Conservation (phyloP, 257 asterid species). For the Verbena officinalis region DNA sequence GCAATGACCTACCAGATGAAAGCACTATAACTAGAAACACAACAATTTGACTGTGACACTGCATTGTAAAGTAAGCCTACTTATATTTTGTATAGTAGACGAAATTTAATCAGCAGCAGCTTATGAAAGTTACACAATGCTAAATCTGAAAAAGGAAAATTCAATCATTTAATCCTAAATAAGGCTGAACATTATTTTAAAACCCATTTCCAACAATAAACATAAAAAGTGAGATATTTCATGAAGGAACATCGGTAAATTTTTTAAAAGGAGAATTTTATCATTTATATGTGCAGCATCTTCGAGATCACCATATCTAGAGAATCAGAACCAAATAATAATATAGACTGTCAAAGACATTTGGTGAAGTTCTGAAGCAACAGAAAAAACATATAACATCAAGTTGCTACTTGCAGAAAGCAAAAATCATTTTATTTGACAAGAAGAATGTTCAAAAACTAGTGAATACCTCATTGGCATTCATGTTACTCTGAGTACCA, state of each 20-base stretch:
- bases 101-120: constrained; percentile 16
- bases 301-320: constrained; percentile 8
- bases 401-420: not conserved
- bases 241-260: not conserved
- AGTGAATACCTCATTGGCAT: constrained; percentile 87
- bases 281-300: constrained; percentile 7
- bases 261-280: constrained; percentile 2
- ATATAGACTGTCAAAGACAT: not conserved
- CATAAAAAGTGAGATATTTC: too few relatives aligned
- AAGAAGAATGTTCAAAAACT: constrained; percentile 24
- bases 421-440: not conserved
- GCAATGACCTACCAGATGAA: constrained; percentile 79
- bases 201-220: constrained; percentile 13
- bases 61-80: constrained; percentile 11
- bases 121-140: constrained; percentile 16
- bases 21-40: constrained; percentile 18
- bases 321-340: not conserved
- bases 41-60: constrained; percentile 7
- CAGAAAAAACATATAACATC: constrained; percentile 1
- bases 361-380: constrained; percentile 14
- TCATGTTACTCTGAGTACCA: constrained; percentile 99
- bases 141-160: not conserved
- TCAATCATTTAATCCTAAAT: not conserved
- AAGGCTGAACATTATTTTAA: too few relatives aligned
- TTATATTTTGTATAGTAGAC: not conserved